Conservation (phyloP, 2,329 filamentous ascomycete genomes). For the Lachnellula occidentalis region DNA sequence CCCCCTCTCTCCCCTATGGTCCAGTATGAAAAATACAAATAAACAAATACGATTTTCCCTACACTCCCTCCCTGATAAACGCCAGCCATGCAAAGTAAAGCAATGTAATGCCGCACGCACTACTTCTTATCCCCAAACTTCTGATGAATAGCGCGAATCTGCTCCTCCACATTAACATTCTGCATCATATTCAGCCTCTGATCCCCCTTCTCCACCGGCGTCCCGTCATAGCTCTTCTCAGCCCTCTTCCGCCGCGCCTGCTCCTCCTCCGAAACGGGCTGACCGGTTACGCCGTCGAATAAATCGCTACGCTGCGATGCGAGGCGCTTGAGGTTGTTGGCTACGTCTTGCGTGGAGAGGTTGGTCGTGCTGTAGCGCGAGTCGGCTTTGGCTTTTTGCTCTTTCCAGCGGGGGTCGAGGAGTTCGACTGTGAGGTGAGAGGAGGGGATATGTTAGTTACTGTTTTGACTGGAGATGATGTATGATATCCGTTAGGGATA, state of each 20-base stretch:
- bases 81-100: not conserved
- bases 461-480: not conserved
- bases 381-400: slow-evolving; percentile 86
- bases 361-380: slow-evolving; percentile 81
- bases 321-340: slow-evolving; percentile 91
- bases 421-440: slow-evolving; percentile 58
- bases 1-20: too few species aligned
- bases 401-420: slow-evolving; percentile 90
- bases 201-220: slow-evolving; percentile 53
- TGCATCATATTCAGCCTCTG: slow-evolving; percentile 52
- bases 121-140: slow-evolving; percentile 39
- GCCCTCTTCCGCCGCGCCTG: slow-evolving; percentile 73
- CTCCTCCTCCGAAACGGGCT: slow-evolving; percentile 65
- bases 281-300: slow-evolving; percentile 69
- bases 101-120: not conserved
- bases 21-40: too few species aligned
- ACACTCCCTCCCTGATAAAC: not conserved
- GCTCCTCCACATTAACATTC: slow-evolving; percentile 75
- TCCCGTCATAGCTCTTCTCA: slow-evolving; percentile 62
- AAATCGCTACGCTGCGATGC: slow-evolving; percentile 84
- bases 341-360: slow-evolving; percentile 78
- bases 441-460: slow-evolving; percentile 13
- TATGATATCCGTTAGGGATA: too few species aligned
- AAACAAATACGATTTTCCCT: not conserved
- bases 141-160: slow-evolving; percentile 66